Conservation (phyloP, 106 monocot species). For the Agapanthus africanus region DNA sequence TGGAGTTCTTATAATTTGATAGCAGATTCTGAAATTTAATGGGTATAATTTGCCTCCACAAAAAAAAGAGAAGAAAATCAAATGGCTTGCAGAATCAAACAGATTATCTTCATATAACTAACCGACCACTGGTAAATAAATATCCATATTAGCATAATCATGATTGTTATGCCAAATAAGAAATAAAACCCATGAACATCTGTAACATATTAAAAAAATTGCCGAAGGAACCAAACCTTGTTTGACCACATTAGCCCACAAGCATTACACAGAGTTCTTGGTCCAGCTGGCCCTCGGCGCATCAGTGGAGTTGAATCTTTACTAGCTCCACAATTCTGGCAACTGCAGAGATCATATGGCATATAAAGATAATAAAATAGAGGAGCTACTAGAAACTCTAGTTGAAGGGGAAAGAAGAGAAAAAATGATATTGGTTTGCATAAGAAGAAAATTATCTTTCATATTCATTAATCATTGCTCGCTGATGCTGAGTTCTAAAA, state of each 20-base stretch:
- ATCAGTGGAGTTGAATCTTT: slow-evolving; percentile 40
- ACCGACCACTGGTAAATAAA: not conserved
- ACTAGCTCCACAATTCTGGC: slow-evolving; percentile 35
- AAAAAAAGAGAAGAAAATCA: too few species aligned
- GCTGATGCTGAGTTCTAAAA: not conserved
- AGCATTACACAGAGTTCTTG: slow-evolving; percentile 45
- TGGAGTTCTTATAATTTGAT: too few species aligned
- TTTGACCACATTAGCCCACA: slow-evolving; percentile 53
- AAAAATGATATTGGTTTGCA: not conserved
- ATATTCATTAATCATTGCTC: not conserved
- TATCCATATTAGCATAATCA: not conserved
- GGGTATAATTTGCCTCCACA: too few species aligned
- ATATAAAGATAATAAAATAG: not conserved
- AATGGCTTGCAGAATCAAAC: too few species aligned
- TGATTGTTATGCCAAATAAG: not conserved
- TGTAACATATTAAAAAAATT: too few species aligned
- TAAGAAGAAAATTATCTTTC: not conserved
- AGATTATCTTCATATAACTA: too few species aligned
- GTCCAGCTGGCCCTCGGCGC: slow-evolving; percentile 48
- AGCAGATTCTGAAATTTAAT: too few species aligned
- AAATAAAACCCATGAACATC: not conserved
- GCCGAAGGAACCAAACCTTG: slow-evolving; percentile 34
- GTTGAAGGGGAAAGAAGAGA: not conserved
- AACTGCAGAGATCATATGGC: slow-evolving; percentile 18
- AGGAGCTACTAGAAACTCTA: not conserved